phyloP scores from a whole-genome alignment of 495 filamentous ascomycete genomes.

The Neurospora intermedia region DNA sequence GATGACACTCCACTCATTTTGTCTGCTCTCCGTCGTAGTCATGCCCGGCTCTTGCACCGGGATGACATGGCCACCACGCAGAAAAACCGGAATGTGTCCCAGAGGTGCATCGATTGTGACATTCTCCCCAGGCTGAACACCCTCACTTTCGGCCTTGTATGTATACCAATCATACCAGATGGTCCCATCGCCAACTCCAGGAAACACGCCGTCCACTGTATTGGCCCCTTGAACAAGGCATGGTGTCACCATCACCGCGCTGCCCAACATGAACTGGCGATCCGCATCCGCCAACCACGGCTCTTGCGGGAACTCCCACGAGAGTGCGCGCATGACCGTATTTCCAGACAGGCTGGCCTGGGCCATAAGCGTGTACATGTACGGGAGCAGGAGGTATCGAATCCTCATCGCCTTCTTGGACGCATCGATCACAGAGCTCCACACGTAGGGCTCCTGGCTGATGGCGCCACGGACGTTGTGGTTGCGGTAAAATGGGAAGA shows the following conservation, averaged over 20 bases:
- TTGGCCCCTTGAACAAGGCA: conserved; percentile 56
- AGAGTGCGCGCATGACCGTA: conserved; percentile 71
- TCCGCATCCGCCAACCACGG: conserved; percentile 56
- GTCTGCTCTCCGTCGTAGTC: conserved; percentile 54
- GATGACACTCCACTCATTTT: conserved; percentile 60
- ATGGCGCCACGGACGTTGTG: conserved; percentile 58
- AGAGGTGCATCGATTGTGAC: conserved; percentile 65
- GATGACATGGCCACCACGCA: conserved; percentile 60
- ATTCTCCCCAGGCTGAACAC: conserved; percentile 46
- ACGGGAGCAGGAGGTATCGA: conserved; percentile 63
- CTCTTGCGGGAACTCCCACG: conserved; percentile 78
- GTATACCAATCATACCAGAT: conserved; percentile 84
- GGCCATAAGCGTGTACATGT: conserved; percentile 74
- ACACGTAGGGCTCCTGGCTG: conserved; percentile 67
- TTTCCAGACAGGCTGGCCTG: conserved; percentile 54
- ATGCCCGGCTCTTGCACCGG: conserved; percentile 62
- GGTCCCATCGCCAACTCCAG: conserved; percentile 44
- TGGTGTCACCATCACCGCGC: conserved; percentile 59
- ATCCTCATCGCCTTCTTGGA: conserved; percentile 59
- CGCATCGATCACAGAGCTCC: conserved; percentile 58
- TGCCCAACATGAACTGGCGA: conserved; percentile 69
- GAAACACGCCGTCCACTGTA: conserved; percentile 67
- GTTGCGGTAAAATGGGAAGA: conserved; percentile 85
- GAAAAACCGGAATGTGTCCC: conserved; percentile 67
- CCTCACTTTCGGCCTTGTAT: conserved; percentile 37